Base-by-base conservation (phyloP, 2,329 filamentous ascomycete genomes). In the Metarhizium guizhouense region DNA sequence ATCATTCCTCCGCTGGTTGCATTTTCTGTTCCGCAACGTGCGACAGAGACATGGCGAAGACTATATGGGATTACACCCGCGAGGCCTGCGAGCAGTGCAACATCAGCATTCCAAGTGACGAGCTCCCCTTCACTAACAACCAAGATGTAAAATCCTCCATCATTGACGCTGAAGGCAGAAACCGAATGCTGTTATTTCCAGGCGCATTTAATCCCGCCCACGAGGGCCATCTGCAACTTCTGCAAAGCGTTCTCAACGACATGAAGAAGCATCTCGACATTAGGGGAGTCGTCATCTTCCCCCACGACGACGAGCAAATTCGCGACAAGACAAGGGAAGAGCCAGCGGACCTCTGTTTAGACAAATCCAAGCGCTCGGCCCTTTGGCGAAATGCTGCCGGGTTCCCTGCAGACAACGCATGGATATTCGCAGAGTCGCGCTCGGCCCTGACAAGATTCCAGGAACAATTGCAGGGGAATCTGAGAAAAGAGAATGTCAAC, bases 191-290 rank as follows among this genome's bases (percentile, higher is more conserved):
- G 1, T 25, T 73, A 1, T 73, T 63, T 53, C 68, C 69, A 1
- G 71, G 71, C 0, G 66, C 65, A 10, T 73, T 73, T 60, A 72
- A 74, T 53, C 71, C 71, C 1, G 70, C 71, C 14, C 70, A 72
- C 52, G 60, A 56, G 6, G 70, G 70, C 0, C 71, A 73, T 49
- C 48, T 66, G 1, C 56, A 67, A 0, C 63, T 73, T 3, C 64
- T 74, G 1, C 53, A 56, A 1, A 62, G 71, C 53, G 64, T 64
- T 8, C 65, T 66, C 40, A 50, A 56, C 1, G 62, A 68, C 47
- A 60, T 61, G 6, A 65, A 64, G 4, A 50, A 56, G 2, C 66
- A 68, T 16, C 57, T 71, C 6, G 54, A 66, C 34, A 56, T 71
- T 14, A 54, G 66, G 6, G 70, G 61, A 4, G 68, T 69, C 2